These are phyloP conservation scores for Linnemannia exigua DNA, from an alignment of 192 early-diverging fungal genomes.

Conservation along the genomic window DNA sequence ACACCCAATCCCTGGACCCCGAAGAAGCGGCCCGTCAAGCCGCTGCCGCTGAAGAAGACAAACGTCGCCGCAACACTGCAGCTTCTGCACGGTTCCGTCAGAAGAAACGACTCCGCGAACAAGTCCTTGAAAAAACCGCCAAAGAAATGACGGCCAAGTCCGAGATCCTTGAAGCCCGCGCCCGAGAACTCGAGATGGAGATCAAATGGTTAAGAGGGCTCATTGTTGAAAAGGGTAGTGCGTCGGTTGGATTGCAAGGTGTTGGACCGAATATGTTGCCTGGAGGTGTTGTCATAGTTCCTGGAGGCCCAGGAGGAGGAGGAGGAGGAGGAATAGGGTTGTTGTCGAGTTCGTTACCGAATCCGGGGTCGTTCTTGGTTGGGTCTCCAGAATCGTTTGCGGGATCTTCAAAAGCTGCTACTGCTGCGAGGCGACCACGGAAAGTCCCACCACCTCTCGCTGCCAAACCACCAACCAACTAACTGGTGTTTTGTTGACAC, in stretches of 20 bases:
- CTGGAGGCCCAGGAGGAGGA: too few relatives aligned
- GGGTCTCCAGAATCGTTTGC: not conserved
- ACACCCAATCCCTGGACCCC: slow-evolving; percentile 25
- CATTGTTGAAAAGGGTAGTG: slow-evolving; percentile 59
- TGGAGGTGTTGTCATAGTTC: not conserved
- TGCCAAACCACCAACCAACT: not conserved
- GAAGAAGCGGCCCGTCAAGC: slow-evolving; percentile 31
- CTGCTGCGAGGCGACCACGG: not conserved
- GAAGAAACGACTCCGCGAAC: slow-evolving; percentile 95
- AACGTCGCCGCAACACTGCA: slow-evolving; percentile 95
- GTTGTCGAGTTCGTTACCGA: not conserved
- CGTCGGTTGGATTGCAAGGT: not conserved
- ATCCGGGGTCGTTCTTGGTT: not conserved
- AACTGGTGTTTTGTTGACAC: not conserved
- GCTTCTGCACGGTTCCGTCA: slow-evolving; percentile 95
- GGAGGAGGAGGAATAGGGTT: not conserved
- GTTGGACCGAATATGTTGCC: not conserved
- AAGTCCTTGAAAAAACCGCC: slow-evolving; percentile 86
- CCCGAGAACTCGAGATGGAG: slow-evolving; percentile 92
- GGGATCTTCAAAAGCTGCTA: not conserved
- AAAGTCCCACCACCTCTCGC: not conserved
- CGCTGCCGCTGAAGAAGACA: slow-evolving; percentile 80
- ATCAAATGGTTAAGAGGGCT: slow-evolving; percentile 91
- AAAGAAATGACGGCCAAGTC: slow-evolving; percentile 85
- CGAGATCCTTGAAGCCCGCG: slow-evolving; percentile 80